These are phyloP conservation scores for Lupinus albus DNA, from an alignment of 306 rosid species.

Conservation along the genomic window DNA sequence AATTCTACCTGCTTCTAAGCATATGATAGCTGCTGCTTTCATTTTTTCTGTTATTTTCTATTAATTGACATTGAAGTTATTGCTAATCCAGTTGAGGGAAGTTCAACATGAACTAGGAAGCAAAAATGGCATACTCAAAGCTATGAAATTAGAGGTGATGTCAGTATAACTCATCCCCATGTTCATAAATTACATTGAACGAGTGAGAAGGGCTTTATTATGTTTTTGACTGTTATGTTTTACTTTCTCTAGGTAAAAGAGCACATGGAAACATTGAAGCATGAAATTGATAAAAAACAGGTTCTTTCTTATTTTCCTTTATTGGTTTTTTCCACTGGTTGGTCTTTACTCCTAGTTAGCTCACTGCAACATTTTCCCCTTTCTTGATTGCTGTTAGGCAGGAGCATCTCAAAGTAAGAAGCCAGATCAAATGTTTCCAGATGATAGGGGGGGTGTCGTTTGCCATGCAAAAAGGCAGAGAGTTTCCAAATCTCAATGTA, in stretches of 20 bases:
- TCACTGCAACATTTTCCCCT: conserved; percentile 20
- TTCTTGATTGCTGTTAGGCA: conserved; percentile 43
- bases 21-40: conserved; percentile 7
- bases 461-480: conserved; percentile 48
- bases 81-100: conserved; percentile 56
- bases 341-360: conserved; percentile 18
- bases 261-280: conserved; percentile 27
- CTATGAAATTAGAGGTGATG: conserved; percentile 52
- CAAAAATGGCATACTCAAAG: conserved; percentile 65
- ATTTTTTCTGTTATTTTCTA: conserved; percentile 3
- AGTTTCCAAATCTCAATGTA: conserved; percentile 59
- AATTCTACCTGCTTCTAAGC: too few relatives aligned
- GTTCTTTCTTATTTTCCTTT: conserved; percentile 34
- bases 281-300: conserved; percentile 46
- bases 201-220: conserved; percentile 3
- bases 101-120: conserved; percentile 75
- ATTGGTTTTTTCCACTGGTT: conserved; percentile 30
- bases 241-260: conserved; percentile 46
- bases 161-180: conserved; percentile 45
- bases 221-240: conserved; percentile 34
- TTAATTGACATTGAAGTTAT: conserved; percentile 30
- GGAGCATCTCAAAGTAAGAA: conserved; percentile 43
- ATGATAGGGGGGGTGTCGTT: conserved; percentile 29
- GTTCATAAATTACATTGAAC: conserved; percentile 23
- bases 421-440: conserved; percentile 46